phyloP scores from a whole-genome alignment of 306 rosid genomes.

The Ochetophila trinervis region DNA sequence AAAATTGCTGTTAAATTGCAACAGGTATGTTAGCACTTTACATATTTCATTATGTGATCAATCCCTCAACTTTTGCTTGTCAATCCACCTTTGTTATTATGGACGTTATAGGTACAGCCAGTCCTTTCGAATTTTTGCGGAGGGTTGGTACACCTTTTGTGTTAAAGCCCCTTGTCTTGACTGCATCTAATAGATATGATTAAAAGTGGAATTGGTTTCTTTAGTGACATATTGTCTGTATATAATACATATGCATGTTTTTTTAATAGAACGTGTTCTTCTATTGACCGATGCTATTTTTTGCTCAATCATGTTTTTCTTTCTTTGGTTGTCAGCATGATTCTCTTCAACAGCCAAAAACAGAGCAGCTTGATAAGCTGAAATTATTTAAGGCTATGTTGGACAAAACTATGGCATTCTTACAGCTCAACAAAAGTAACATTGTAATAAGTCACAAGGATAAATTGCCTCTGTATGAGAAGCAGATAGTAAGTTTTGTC shows the following conservation, averaged over 20 bases:
- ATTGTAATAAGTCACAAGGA: conserved; percentile 40
- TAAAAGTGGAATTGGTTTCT: too few relatives aligned
- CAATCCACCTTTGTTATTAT: conserved; percentile 8
- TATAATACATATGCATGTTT: too few relatives aligned
- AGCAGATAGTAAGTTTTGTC: conserved; percentile 42
- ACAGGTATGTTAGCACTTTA: conserved; percentile 44
- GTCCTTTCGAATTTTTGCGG: neutral
- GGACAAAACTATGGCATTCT: conserved; percentile 45
- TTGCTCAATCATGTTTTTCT: conserved; percentile 10
- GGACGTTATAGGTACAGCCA: conserved; percentile 4
- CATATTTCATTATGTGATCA: conserved; percentile 3
- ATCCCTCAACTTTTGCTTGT: conserved; percentile 7
- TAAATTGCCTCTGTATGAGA: conserved; percentile 52
- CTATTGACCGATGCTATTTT: conserved; percentile 1
- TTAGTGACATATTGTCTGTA: too few relatives aligned
- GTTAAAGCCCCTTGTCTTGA: too few relatives aligned
- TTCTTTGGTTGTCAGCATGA: conserved; percentile 48
- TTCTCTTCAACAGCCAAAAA: conserved; percentile 49
- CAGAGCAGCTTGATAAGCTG: conserved; percentile 59
- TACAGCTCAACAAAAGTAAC: conserved; percentile 47
- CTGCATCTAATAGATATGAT: too few relatives aligned
- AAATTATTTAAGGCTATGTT: conserved; percentile 44
- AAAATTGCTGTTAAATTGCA: conserved; percentile 51
- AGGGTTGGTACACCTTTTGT: too few relatives aligned
- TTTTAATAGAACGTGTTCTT: neutral